These are phyloP conservation scores for Vitis hybrid DNA, from an alignment of 177 flowering plant species.

Conservation along the genomic window DNA sequence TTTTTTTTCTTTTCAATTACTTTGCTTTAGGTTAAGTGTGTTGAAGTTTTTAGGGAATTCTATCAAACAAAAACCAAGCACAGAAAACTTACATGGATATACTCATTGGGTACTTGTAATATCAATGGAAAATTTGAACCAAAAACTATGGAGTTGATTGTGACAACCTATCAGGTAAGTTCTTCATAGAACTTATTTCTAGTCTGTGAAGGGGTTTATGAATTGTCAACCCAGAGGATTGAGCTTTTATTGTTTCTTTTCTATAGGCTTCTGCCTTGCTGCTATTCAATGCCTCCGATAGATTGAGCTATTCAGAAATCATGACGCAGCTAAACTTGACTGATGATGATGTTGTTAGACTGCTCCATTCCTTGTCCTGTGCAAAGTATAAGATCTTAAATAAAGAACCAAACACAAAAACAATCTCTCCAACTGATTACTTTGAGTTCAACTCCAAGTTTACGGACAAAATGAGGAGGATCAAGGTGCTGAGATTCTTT, in stretches of 20 bases:
- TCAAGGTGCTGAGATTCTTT: constrained; percentile 50
- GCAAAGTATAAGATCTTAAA: constrained; percentile 82
- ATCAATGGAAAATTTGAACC: constrained; percentile 81
- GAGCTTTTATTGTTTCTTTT: constrained; percentile 11
- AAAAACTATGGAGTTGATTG: constrained; percentile 80
- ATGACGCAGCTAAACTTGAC: constrained; percentile 72
- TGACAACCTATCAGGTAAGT: constrained; percentile 84
- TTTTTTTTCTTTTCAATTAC: neutral
- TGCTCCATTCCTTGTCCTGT: constrained; percentile 88
- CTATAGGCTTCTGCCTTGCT: constrained; percentile 79
- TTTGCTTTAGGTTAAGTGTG: constrained; percentile 68
- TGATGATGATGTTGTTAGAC: constrained; percentile 77
- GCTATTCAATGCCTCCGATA: constrained; percentile 77
- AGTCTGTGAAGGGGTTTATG: neutral
- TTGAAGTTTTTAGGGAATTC: constrained; percentile 82
- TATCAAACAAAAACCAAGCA: constrained; percentile 88
- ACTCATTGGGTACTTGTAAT: constrained; percentile 89
- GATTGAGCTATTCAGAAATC: constrained; percentile 79
- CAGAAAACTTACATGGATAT: constrained; percentile 92
- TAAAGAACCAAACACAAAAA: constrained; percentile 80
- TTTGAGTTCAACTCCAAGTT: constrained; percentile 87
- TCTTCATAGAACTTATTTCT: neutral
- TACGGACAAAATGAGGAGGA: constrained; percentile 89
- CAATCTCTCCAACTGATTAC: constrained; percentile 62
- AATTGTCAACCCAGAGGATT: constrained; percentile 1